A percentile compares a stretch with the other conserved stretches of the same genome.
phyloP scores from a whole-genome alignment of 805 yeast species.

The Lipomyces mesembrius region DNA sequence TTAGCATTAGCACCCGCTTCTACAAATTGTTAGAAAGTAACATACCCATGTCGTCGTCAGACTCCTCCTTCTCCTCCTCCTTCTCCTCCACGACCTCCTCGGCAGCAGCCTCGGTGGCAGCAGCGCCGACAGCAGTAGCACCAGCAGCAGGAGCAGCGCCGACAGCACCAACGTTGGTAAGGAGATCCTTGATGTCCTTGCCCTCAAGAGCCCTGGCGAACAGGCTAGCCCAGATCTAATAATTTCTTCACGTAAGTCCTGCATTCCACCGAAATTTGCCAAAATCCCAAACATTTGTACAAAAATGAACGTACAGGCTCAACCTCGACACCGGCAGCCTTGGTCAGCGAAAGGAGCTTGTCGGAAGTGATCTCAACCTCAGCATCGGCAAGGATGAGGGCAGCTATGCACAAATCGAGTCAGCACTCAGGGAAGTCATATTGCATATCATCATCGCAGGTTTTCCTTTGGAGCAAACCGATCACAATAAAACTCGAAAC shows the following conservation, averaged over 20 bases:
- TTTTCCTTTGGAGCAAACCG: neutral
- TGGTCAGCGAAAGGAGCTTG: slow-evolving; percentile 75
- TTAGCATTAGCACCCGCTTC: slow-evolving; percentile 11
- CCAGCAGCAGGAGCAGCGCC: slow-evolving; percentile 76
- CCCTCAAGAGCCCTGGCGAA: slow-evolving; percentile 87
- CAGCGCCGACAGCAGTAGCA: slow-evolving; percentile 67
- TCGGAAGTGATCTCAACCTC: slow-evolving; percentile 91
- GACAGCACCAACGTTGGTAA: slow-evolving; percentile 70
- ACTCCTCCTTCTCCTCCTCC: slow-evolving; percentile 41
- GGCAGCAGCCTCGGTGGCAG: slow-evolving; percentile 41
- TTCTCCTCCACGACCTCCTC: slow-evolving; percentile 40
- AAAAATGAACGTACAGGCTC: slow-evolving; percentile 54
- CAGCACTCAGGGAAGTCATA: too few species aligned
- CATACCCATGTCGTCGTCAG: slow-evolving; percentile 78
- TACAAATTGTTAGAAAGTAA: neutral
- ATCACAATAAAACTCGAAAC: too few species aligned
- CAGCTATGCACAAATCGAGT: slow-evolving; percentile 57
- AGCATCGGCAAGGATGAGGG: slow-evolving; percentile 96
- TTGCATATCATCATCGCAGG: too few species aligned
- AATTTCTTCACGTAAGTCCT: neutral
- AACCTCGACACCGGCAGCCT: slow-evolving; percentile 82
- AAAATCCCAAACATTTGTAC: neutral
- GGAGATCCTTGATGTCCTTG: slow-evolving; percentile 79
- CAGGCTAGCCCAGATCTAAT: slow-evolving; percentile 78
- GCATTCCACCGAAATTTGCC: neutral